Conservation (phyloP, 169 alveolate species). For the Plasmodium inui region DNA sequence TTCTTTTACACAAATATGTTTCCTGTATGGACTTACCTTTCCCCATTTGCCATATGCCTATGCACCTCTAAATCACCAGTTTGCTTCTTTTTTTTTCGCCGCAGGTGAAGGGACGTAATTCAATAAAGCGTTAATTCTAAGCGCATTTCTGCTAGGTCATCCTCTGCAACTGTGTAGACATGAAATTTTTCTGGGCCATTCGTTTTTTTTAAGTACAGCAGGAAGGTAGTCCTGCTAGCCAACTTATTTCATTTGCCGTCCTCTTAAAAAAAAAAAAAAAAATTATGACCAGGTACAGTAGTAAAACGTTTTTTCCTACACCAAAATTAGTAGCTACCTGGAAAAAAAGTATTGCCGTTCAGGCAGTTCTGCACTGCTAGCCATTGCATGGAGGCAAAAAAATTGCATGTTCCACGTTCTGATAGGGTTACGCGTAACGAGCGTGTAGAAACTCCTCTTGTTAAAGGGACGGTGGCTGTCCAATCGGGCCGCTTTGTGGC, state of each 20-base stretch:
- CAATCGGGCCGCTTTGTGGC: not conserved
- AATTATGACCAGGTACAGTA: not conserved
- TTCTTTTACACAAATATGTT: not conserved
- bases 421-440: not conserved
- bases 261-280: slow-evolving; percentile 2
- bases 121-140: not conserved
- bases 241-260: not conserved
- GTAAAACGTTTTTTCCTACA: not conserved
- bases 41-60: not conserved
- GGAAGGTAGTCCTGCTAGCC: not conserved
- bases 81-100: not conserved
- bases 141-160: not conserved
- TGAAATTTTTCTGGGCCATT: not conserved
- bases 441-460: not conserved
- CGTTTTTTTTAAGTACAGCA: not conserved
- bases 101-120: not conserved
- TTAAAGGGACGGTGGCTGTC: not conserved
- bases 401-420: slow-evolving; percentile 12
- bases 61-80: not conserved
- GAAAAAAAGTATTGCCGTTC: not conserved
- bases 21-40: not conserved
- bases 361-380: not conserved
- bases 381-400: not conserved
- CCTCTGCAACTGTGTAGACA: not conserved
- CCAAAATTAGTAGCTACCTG: not conserved